phyloP scores from a whole-genome alignment of 2,329 filamentous ascomycete species.

The Chrysosporium queenslandicum region DNA sequence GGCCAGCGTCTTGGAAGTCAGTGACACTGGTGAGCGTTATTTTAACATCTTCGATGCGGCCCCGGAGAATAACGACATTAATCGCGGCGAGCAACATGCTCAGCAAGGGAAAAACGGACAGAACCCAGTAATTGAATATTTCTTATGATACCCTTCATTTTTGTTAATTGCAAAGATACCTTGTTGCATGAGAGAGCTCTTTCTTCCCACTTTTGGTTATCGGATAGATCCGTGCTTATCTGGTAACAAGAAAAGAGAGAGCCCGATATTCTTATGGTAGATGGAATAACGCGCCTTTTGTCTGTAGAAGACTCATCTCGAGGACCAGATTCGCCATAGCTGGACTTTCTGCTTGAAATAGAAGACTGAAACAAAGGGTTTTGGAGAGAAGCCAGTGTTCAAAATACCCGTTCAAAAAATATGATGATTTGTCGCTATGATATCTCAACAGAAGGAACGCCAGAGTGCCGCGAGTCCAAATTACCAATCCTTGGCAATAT shows the following conservation, averaged over 20 bases:
- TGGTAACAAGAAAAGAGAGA: background rate
- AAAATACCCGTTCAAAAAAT: background rate
- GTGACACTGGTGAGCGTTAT: constrained; percentile 80
- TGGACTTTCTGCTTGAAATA: background rate
- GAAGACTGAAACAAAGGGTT: background rate
- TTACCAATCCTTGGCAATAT: constrained; percentile 90
- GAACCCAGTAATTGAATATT: constrained; percentile 59
- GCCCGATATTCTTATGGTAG: background rate
- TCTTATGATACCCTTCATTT: constrained; percentile 44
- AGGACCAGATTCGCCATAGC: background rate
- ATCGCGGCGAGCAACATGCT: constrained; percentile 69
- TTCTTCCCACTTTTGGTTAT: constrained; percentile 8
- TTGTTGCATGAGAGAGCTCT: constrained; percentile 23
- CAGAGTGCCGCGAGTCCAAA: background rate
- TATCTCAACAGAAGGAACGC: constrained; percentile 6
- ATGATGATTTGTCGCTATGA: background rate
- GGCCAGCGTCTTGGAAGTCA: constrained; percentile 93
- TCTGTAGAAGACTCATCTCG: background rate
- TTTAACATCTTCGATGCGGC: constrained; percentile 98
- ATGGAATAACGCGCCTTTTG: background rate
- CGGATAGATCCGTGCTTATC: constrained; percentile 2
- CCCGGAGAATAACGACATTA: constrained; percentile 76
- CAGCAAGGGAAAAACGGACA: constrained; percentile 60
- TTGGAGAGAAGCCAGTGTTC: background rate
- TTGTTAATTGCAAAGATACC: constrained; percentile 11